Evolutionary conservation across 1,284 basidiomycete species (phyloP), one percentile per base, ranked within the genome.

Genomic region (Tilletia indica): DNA sequence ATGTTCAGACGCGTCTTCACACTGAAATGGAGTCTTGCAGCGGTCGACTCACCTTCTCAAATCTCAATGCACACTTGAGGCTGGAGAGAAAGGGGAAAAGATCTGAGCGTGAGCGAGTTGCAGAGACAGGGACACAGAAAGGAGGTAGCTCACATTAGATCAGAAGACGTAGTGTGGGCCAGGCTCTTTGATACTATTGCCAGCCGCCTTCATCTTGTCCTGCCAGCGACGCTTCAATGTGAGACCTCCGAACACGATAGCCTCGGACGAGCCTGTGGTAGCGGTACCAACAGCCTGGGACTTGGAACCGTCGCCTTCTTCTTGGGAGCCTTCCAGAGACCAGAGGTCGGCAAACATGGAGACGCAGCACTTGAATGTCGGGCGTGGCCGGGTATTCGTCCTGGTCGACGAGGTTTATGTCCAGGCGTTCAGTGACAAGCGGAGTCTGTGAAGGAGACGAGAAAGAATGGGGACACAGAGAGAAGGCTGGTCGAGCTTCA

Each of bases 161-260:
- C 92, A 91, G 88, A 92, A 91, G 67, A 92, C 86, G 68, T 91
- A 89, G 80, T 92, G 91, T 2, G 90, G 90, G 4, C 89, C 69
- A n/a, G 78, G 80, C 31, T 80, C 76, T 68, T 80, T 78, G 73
- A 78, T 78, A n/a, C 68, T 70, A 70, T 84, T 84, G 51, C 94
- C 94, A 0, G 89, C 89, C 0, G 89, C 91, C 86, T 94, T 94
- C 85, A 91, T 91, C 82, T 89, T 90, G 75, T 90, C 90, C 85
- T 97, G 94, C 95, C 95, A 97, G 67, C 90, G 88, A 80, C 91
- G 92, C 87, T 98, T 98, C 90, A 97, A 92, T 19, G 95, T 93
- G 25, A 98, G 89, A 61, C 94, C 94, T 19, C 93, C 94, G 6
- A 97, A 90, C 85, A 94, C 93, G 79, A 95, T 84, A 3, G 85